Conservation (phyloP, 495 filamentous ascomycete genomes). For the Cenococcum geophilum region DNA sequence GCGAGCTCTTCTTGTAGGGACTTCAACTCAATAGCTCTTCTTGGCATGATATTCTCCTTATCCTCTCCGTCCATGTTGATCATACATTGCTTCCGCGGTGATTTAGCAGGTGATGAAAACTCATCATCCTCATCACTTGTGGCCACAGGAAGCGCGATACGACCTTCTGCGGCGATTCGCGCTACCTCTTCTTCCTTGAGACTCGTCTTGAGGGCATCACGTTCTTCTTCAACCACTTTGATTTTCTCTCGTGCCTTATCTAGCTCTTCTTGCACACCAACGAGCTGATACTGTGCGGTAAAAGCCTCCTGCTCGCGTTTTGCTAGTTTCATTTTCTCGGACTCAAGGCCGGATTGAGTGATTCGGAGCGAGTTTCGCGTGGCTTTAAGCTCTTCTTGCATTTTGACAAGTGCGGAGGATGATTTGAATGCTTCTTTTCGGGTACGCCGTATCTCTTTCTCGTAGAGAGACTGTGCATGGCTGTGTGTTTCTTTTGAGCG, state of each 20-base stretch:
- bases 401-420: constrained; percentile 66
- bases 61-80: constrained; percentile 31
- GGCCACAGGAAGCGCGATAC: constrained; percentile 49
- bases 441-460: constrained; percentile 77
- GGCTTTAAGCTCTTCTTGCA: constrained; percentile 76
- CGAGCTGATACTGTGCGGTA: constrained; percentile 63
- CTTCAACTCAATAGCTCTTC: constrained; percentile 41
- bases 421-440: constrained; percentile 81
- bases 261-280: constrained; percentile 62
- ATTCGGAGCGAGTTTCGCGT: constrained; percentile 49
- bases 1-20: constrained; percentile 56
- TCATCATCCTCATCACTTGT: constrained; percentile 37
- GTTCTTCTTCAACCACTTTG: constrained; percentile 54
- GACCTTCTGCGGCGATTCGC: constrained; percentile 58
- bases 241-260: constrained; percentile 25
- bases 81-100: constrained; percentile 30
- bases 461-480: constrained; percentile 66
- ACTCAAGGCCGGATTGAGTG: constrained; percentile 49
- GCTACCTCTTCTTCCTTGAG: constrained; percentile 55
- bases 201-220: constrained; percentile 58
- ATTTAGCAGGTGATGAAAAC: constrained; percentile 35
- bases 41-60: constrained; percentile 40
- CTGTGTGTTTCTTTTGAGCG: constrained; percentile 67
- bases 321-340: constrained; percentile 43
- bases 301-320: constrained; percentile 71